These are phyloP conservation scores for Priceomyces melissophilus DNA, from an alignment of 805 yeast genomes.

Conservation along the genomic window DNA sequence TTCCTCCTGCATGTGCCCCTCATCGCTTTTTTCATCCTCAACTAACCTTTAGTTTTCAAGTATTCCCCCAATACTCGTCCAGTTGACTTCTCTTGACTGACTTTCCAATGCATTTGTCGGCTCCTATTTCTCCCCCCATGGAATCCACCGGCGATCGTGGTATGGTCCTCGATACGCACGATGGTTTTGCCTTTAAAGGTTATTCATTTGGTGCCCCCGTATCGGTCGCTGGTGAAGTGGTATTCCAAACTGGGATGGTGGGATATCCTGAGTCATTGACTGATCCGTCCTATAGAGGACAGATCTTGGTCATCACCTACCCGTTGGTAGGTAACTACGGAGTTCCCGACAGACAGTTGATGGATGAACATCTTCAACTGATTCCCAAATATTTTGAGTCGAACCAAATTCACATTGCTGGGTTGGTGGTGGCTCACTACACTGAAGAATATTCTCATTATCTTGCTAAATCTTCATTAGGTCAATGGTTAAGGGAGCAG, in stretches of 20 bases:
- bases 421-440: slow-evolving; percentile 93
- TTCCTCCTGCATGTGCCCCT: no score
- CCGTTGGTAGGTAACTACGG: slow-evolving; percentile 98
- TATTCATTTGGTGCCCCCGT: slow-evolving; percentile 94
- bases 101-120: slow-evolving; percentile 42
- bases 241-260: slow-evolving; percentile 99
- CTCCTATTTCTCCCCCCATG: slow-evolving; percentile 90
- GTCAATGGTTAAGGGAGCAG: slow-evolving; percentile 88
- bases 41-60: not conserved
- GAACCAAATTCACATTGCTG: slow-evolving; percentile 89
- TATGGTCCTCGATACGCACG: slow-evolving; percentile 84
- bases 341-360: slow-evolving; percentile 81
- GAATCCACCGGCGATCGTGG: slow-evolving; percentile 77
- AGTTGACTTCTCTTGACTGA: slow-evolving; percentile 18
- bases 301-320: slow-evolving; percentile 91
- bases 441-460: slow-evolving; percentile 94
- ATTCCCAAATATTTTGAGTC: slow-evolving; percentile 94
- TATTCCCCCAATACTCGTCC: slow-evolving; percentile 1
- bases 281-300: slow-evolving; percentile 98
- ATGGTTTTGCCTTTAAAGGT: slow-evolving; percentile 86
- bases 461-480: slow-evolving; percentile 88
- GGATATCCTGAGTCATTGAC: slow-evolving; percentile 98
- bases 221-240: slow-evolving; percentile 93
- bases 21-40: not conserved
- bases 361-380: slow-evolving; percentile 63